phyloP scores from a whole-genome alignment of 2,329 filamentous ascomycete genomes.

The Clonostachys solani region DNA sequence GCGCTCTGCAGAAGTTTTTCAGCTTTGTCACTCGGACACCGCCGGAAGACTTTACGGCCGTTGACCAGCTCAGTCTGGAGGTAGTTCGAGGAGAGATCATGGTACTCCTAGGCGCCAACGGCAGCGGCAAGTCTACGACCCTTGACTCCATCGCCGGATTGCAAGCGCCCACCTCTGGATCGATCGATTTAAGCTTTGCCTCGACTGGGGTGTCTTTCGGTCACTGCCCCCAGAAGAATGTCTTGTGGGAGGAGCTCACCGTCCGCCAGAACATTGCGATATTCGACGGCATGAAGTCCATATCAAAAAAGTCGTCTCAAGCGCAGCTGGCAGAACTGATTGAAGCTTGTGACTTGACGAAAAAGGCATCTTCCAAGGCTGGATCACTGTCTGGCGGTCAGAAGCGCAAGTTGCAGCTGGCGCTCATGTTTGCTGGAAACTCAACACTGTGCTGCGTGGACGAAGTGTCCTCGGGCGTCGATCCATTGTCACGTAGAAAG shows the following conservation, averaged over 20 bases:
- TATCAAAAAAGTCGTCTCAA: background rate
- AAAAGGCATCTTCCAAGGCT: slow-evolving; percentile 50
- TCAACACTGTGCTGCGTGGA: slow-evolving; percentile 65
- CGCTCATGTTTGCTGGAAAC: slow-evolving; percentile 68
- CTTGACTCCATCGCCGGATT: slow-evolving; percentile 65
- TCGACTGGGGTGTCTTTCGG: slow-evolving; percentile 40
- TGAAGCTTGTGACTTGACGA: slow-evolving; percentile 52
- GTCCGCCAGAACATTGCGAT: slow-evolving; percentile 61
- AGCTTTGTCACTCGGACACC: slow-evolving; percentile 15
- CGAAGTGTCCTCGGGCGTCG: slow-evolving; percentile 65
- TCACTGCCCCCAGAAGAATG: slow-evolving; percentile 62
- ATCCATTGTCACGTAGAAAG: slow-evolving; percentile 61
- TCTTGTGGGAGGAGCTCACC: slow-evolving; percentile 62
- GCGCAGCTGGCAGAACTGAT: slow-evolving; percentile 46
- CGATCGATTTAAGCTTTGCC: slow-evolving; percentile 46
- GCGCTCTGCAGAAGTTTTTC: slow-evolving; percentile 16
- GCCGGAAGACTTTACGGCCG: slow-evolving; percentile 38
- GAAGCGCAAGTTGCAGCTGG: slow-evolving; percentile 65
- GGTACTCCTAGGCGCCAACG: slow-evolving; percentile 65
- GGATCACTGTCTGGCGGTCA: slow-evolving; percentile 63
- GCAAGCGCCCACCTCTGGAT: slow-evolving; percentile 53
- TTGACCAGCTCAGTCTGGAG: slow-evolving; percentile 55
- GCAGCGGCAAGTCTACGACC: slow-evolving; percentile 67
- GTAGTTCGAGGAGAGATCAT: slow-evolving; percentile 59
- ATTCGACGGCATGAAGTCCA: slow-evolving; percentile 32